Evolutionary conservation across 1,284 basidiomycete species (phyloP), one percentile per base, ranked within the genome.

Genomic region (Pyrrhoderma noxium): DNA sequence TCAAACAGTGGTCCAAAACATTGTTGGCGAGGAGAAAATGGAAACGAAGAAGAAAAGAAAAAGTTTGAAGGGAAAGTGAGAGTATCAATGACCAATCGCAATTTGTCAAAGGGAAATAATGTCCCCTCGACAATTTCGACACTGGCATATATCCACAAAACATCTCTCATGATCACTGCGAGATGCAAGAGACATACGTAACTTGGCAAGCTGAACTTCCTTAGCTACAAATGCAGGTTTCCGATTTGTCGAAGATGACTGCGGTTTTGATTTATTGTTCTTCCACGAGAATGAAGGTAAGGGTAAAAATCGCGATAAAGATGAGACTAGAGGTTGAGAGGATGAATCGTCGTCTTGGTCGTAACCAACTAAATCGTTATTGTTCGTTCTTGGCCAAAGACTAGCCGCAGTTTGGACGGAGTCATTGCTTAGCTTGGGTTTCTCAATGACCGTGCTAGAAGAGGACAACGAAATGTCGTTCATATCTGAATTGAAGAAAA

Each of bases 201-300:
- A 65, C 64, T 74, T 79, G 60, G 76, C 73, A 59, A 87, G 63
- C 62, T 88, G 84, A 57, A 68, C 74, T 59, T 80, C 74, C 60
- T 75, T 80, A 18, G 80, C 72, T 45, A 84, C 77, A 60, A 70
- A 83, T 43, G 64, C 65, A 45, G 69, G 59, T 57, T 61, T 13
- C 57, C 52, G 51, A 21, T 18, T 57, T 45, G 58, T 41, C 35
- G 53, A 27, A 56, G 22, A 8, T 8, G 22, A n/a, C 13, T 23
- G 7, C 19, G 27, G 35, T 19, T 35, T 25, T 27, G 19, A 7
- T 14, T 34, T 53, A 21, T 11, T 22, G 13, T 5, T 41, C 38
- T 8, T 8, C 42, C 52, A 49, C 25, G 42, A 38, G 8, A 45
- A 39, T 14, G 34, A 13, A 2, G 47, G 47, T 31, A 31, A 31